phyloP scores from a whole-genome alignment of 805 yeast genomes.

The Wickerhamiella musiphila region DNA sequence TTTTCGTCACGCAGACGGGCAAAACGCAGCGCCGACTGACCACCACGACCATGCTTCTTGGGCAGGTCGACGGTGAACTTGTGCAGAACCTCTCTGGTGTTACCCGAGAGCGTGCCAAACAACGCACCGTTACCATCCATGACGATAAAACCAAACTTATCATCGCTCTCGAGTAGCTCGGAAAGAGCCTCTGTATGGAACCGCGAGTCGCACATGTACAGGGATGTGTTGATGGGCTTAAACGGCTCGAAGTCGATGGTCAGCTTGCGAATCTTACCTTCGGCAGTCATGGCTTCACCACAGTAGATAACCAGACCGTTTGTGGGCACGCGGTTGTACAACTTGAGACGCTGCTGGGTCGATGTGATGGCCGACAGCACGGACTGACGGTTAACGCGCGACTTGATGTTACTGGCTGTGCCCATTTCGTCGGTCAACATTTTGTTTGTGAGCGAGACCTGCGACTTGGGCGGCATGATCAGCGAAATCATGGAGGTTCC shows the following conservation, averaged over 20 bases:
- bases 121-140: slow-evolving; percentile 99
- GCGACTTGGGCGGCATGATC: slow-evolving; percentile 90
- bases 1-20: slow-evolving; percentile 97
- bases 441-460: slow-evolving; percentile 70
- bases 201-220: slow-evolving; percentile 91
- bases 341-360: slow-evolving; percentile 88
- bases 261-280: slow-evolving; percentile 93
- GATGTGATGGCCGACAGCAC: slow-evolving; percentile 95
- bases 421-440: slow-evolving; percentile 97
- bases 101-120: slow-evolving; percentile 90
- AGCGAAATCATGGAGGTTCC: slow-evolving; percentile 98
- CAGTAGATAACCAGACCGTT: slow-evolving; percentile 94
- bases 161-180: slow-evolving; percentile 87
- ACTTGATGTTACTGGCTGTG: slow-evolving; percentile 94
- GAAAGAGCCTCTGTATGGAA: slow-evolving; percentile 95
- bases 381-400: slow-evolving; percentile 90
- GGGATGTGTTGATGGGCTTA: slow-evolving; percentile 95
- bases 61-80: slow-evolving; percentile 96
- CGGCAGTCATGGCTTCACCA: slow-evolving; percentile 95
- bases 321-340: slow-evolving; percentile 76
- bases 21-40: slow-evolving; percentile 99
- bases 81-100: slow-evolving; percentile 89
- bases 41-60: slow-evolving; percentile 99
- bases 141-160: slow-evolving; percentile 89
- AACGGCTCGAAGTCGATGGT: slow-evolving; percentile 97